Percentiles rank a stretch among this genome's conserved stretches.
Evolutionary conservation across 2,329 filamentous ascomycete species (phyloP).

Genomic region (Aspergillus versicolor): DNA sequence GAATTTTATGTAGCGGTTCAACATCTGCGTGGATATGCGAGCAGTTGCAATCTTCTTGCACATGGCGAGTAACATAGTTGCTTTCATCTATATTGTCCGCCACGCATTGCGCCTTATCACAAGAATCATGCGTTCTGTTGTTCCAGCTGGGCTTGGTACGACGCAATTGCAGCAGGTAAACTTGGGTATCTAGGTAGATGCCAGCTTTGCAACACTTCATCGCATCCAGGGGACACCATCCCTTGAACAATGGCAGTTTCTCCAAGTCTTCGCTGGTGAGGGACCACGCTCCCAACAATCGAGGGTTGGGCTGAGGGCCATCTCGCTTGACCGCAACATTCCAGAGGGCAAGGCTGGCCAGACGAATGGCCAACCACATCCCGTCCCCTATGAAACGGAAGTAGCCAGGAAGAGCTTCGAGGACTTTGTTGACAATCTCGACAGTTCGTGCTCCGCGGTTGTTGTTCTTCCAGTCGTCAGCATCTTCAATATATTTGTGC

Average conservation of each 20-base stretch:
- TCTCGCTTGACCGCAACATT: not conserved
- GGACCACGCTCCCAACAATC: not conserved
- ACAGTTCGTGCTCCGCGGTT: not conserved
- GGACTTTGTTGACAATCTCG: not conserved
- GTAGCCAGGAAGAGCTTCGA: not conserved
- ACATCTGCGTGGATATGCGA: not conserved
- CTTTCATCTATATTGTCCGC: slow-evolving; percentile 1
- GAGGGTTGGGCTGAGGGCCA: not conserved
- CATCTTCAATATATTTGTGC: not conserved
- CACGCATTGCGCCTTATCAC: not conserved
- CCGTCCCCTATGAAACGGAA: not conserved
- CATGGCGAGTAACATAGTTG: not conserved
- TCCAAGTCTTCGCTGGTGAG: not conserved
- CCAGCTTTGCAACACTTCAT: not conserved
- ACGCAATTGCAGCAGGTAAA: not conserved
- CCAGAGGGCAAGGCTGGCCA: not conserved
- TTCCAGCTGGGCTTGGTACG: not conserved
- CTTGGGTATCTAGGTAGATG: not conserved
- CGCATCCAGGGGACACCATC: not conserved
- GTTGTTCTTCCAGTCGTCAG: not conserved
- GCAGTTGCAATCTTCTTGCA: not conserved
- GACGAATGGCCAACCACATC: not conserved
- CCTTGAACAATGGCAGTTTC: not conserved
- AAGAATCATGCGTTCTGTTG: not conserved
- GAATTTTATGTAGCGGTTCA: not conserved